Evolutionary conservation across 2,329 filamentous ascomycete genomes (phyloP), one percentile per base, ranked within the genome.

Genomic region (Aciculosporium take): DNA sequence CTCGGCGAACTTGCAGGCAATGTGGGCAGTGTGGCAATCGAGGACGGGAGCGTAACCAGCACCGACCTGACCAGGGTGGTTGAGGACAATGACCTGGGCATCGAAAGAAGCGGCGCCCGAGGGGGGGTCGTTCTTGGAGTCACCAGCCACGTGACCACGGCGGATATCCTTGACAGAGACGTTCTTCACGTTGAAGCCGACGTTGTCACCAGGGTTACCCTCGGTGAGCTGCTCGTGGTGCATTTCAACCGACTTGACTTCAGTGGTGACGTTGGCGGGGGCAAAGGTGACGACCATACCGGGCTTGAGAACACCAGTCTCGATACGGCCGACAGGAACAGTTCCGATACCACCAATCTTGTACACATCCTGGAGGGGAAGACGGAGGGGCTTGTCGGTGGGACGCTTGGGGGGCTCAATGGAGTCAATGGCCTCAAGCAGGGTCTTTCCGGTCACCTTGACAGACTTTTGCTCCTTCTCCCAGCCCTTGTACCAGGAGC

Each of bases 121-220:
- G 54, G 91, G 86, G 60, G 91, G 91, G 76, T 98, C 91, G 78
- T 94, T 93, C 88, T 98, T 98, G 80, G 85, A 89, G 86, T 98
- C 91, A 86, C 87, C 86, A 62, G 84, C 84, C 60, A 98, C 91
- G 82, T 98, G 96, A 66, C 91, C 91, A 94, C 91, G 91, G 73
- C 91, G 91, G 66, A 98, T 94, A 70, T 98, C 91, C 88, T 98
- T 98, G 75, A 98, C 91, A 71, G 91, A 96, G 63, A 98, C 91
- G 91, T 98, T 98, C 88, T 98, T 98, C 75, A 98, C 89, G 85
- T 98, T 98, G 88, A 98, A 98, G 62, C 91, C 91, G 69, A 98
- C 91, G 79, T 98, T 98, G 85, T 98, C 91, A 81, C 91, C 91
- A 64, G 91, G 91, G 55, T 84, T 64, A 84, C 91, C 91, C 79